Percentiles rank a stretch among this genome's conserved stretches.
Conservation (phyloP, 2,329 filamentous ascomycete genomes). For the Calonectria ilicicola region DNA sequence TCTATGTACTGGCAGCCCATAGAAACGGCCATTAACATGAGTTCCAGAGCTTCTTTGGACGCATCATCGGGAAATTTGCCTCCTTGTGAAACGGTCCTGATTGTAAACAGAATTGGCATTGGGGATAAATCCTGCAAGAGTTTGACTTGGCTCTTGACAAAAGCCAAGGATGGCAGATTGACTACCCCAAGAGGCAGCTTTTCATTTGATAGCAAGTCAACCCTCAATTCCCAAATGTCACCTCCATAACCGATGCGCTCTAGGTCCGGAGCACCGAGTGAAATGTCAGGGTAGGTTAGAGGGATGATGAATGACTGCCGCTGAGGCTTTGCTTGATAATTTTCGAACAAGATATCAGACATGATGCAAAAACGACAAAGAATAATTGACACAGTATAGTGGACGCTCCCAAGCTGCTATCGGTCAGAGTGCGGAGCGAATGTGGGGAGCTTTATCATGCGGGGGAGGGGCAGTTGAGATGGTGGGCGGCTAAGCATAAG, state of each 20-base stretch:
- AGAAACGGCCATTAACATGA: slow-evolving; percentile 3
- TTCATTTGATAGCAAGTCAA: background rate
- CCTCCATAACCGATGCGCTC: slow-evolving; percentile 11
- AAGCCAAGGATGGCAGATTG: background rate
- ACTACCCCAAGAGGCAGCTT: background rate
- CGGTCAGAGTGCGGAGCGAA: no score
- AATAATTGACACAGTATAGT: no score
- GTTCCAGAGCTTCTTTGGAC: background rate
- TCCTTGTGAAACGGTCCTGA: slow-evolving; percentile 4
- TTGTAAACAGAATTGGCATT: slow-evolving; percentile 13
- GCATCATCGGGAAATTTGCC: slow-evolving; percentile 10
- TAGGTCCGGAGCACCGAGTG: background rate
- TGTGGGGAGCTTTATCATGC: background rate
- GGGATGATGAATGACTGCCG: slow-evolving; percentile 13
- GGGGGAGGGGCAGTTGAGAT: background rate
- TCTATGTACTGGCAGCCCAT: slow-evolving; percentile 4
- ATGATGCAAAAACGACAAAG: background rate
- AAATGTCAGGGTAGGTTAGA: slow-evolving; percentile 3
- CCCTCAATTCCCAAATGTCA: slow-evolving; percentile 10
- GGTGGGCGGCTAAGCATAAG: background rate
- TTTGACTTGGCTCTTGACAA: background rate
- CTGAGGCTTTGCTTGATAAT: background rate
- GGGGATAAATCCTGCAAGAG: background rate
- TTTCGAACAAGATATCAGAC: background rate
- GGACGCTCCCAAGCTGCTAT: background rate